Evolutionary conservation across 176 grass and related monocot genomes (phyloP), one percentile per base, ranked within the genome.

Genomic region (Elymus sibiricus): DNA sequence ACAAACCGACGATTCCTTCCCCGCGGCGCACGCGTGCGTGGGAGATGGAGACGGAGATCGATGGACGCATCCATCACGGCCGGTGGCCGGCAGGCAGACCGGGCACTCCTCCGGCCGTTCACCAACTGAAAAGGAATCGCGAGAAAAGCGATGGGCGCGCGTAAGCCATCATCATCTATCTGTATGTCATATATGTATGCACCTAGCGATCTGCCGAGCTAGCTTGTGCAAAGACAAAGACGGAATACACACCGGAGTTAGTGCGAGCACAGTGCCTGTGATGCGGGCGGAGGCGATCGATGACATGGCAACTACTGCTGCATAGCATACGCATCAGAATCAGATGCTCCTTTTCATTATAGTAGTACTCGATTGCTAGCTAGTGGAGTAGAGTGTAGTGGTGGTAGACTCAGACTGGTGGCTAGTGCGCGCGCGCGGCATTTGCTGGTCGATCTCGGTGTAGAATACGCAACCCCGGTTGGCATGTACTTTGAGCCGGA

Each of bases 301-400:
- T 10, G 82, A 84, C 82, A 84, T 64, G 56, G 56, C 70, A 64
- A 59, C 56, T 76, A 35, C 67, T 61, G 15, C 70, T 64, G 19
- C 39, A 8, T 82, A 16, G 29, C 64, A 67, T 21, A 37, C 66
- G 9, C 34, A 58, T 58, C 19, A 22, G 53, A 58, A 22, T 22
- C 19, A 9, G 53, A 22, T 22, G 9, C 34, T 39, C 19, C 34
- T 17, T 16, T 27, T 58, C 53, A 22, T 58, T 66, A 32, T 66
- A 31, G 12, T 21, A 5, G 19, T 12, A 38, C 66, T 70, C 0
- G 66, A 70, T 70, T 37, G 19, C 66, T 38, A 12, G 53, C 53
- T 58, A 58, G 19, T 58, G 53, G 53, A 58, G 53, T 58, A 58
- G 53, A 58, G 66, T 67, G 29, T 35, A 68, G 64, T 68, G 64